phyloP scores from a whole-genome alignment of 1,284 basidiomycete species.

The Rhodotorula mucilaginosa region DNA sequence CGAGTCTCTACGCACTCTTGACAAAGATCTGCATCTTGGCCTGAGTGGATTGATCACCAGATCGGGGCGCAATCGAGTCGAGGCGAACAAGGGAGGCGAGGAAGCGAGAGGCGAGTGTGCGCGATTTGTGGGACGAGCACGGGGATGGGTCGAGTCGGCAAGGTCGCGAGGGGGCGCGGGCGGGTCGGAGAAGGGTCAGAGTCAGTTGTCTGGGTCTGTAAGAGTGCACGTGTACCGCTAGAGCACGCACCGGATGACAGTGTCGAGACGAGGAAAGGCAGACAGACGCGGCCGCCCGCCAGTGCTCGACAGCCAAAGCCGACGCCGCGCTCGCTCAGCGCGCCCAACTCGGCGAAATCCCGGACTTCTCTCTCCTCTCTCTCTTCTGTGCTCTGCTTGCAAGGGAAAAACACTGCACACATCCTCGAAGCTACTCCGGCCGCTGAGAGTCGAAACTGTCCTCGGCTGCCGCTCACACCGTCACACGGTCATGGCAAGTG shows the following conservation, averaged over 20 bases:
- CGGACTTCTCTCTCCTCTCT: background rate
- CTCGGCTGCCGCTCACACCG: no score
- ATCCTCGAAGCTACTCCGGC: no score
- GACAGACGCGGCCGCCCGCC: background rate
- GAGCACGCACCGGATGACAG: constrained; percentile 3
- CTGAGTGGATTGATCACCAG: background rate
- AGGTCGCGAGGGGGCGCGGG: background rate
- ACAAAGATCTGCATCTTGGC: constrained; percentile 58
- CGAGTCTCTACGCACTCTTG: constrained; percentile 49
- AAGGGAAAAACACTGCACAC: no score
- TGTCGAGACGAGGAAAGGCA: constrained; percentile 3
- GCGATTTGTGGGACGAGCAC: background rate
- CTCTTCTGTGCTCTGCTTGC: no score
- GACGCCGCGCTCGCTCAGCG: background rate
- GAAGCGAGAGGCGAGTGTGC: background rate
- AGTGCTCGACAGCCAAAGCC: background rate
- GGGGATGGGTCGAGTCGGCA: constrained; percentile 1
- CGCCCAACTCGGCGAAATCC: no score
- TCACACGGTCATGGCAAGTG: no score
- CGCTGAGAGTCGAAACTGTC: no score
- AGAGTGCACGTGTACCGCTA: background rate
- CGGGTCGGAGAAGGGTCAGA: background rate
- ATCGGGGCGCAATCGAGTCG: background rate
- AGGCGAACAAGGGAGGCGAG: background rate
- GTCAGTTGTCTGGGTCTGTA: background rate